Conservation (phyloP, 495 filamentous ascomycete species). For the Apodospora peruviana region DNA sequence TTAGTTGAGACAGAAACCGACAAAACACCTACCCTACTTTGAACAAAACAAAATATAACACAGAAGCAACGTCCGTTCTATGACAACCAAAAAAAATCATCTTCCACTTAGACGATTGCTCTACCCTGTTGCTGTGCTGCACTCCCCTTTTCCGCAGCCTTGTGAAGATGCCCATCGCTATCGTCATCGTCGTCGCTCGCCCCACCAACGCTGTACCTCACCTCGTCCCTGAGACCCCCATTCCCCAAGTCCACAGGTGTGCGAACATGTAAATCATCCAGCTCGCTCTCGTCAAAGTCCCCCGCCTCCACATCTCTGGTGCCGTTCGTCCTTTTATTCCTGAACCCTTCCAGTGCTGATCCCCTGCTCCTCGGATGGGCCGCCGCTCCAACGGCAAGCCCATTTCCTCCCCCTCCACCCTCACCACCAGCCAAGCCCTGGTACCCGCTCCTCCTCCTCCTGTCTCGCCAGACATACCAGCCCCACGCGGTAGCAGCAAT, state of each 20-base stretch:
- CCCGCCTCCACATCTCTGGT: constrained; percentile 58
- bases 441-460: constrained; percentile 52
- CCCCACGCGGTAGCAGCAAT: constrained; percentile 75
- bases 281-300: constrained; percentile 85
- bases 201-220: constrained; percentile 54
- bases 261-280: constrained; percentile 64
- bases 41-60: no score
- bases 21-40: no score
- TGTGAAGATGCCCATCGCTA: constrained; percentile 15
- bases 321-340: constrained; percentile 35
- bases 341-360: constrained; percentile 40
- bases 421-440: constrained; percentile 40
- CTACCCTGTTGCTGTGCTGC: no score
- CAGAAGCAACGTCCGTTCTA: no score
- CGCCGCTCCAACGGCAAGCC: constrained; percentile 9
- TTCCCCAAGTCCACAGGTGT: constrained; percentile 35
- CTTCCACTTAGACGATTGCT: no score
- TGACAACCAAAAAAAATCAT: no score
- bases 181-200: constrained; percentile 50
- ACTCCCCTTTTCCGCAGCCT: constrained; percentile 9
- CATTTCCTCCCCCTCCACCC: constrained; percentile 19
- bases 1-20: no score
- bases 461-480: constrained; percentile 77
- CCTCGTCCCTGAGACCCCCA: constrained; percentile 9
- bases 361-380: constrained; percentile 8